Base-by-base conservation (phyloP, 2,329 filamentous ascomycete species). In the Alternaria rosae region DNA sequence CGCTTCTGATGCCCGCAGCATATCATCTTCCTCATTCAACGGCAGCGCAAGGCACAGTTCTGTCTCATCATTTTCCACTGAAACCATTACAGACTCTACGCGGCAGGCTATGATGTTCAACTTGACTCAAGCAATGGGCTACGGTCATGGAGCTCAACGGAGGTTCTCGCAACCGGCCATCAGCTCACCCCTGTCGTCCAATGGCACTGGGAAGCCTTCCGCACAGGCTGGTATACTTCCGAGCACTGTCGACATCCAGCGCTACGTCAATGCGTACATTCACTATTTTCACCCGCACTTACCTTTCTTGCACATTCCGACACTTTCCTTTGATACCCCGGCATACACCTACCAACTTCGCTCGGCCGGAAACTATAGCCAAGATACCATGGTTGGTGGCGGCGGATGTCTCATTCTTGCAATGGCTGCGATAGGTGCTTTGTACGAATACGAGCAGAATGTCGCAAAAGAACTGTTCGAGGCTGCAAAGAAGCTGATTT, bases 401-500 rank as follows among this genome's bases (percentile, higher is more conserved):
- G 92, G 91, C 61, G 93, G 93, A 54, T 97, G 94, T 77, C 84
- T 97, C 59, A 89, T 95, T 62, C 85, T 97, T 30, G 93, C 92
- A 5, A 95, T 96, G 90, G 92, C 92, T 48, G 92, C 93, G n/a
- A 89, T 91, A 69, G 92, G 92, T 21, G 91, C 92, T 35, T 83
- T 97, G 41, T 97, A 97, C 80, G 94, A 97, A 81, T 88, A 90
- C 75, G 94, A 98, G 62, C 88, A 90, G 61, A 85, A 85, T 26
- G 87, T 91, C 57, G 96, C 94, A 23, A 91, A 91, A 76, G 91
- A 96, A 48, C 81, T 99, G 8, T 97, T 97, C 73, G 92, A 97
- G 70, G 91, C 93, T 76, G 92, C 94, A 51, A 97, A 97, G 83
- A 96, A 93, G 81, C 93, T 97, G 90, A 96, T 98, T 60, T 90